Evolutionary conservation across 1,284 basidiomycete species (phyloP).

Genomic region (Ceratobasidium sp.): DNA sequence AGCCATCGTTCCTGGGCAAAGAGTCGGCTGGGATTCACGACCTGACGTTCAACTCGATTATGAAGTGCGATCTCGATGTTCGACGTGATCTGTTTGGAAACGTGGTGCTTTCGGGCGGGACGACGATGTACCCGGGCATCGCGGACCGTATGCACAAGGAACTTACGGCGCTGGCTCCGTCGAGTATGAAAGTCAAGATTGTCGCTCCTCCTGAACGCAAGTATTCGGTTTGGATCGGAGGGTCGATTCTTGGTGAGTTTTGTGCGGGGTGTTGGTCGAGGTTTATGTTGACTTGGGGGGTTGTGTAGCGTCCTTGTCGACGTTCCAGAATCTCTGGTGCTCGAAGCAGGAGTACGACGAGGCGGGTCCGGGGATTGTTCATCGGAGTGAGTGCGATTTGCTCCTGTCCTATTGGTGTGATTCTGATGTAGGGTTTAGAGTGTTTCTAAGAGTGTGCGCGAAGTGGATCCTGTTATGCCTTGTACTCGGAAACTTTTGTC

Average conservation of each 20-base stretch:
- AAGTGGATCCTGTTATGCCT: too few relatives aligned
- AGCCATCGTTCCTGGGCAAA: slow-evolving; percentile 67
- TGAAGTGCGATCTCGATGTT: slow-evolving; percentile 70
- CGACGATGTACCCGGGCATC: slow-evolving; percentile 71
- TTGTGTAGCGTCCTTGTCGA: slow-evolving; percentile 83
- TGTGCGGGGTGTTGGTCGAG: background rate
- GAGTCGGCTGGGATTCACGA: slow-evolving; percentile 71
- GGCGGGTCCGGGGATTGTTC: slow-evolving; percentile 82
- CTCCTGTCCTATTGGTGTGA: background rate
- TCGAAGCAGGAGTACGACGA: slow-evolving; percentile 94
- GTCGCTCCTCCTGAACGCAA: slow-evolving; percentile 91
- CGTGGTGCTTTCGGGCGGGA: slow-evolving; percentile 71
- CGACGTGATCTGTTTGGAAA: slow-evolving; percentile 59
- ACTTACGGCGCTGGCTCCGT: slow-evolving; percentile 66
- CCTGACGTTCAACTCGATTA: slow-evolving; percentile 73
- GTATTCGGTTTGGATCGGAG: slow-evolving; percentile 99
- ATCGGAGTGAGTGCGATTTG: slow-evolving; percentile 62
- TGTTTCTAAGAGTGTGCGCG: slow-evolving; percentile 44
- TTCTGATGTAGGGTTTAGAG: slow-evolving; percentile 37
- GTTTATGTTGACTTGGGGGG: background rate
- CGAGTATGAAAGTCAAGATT: slow-evolving; percentile 78
- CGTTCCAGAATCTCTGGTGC: slow-evolving; percentile 95
- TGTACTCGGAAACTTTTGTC: background rate
- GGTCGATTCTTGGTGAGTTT: slow-evolving; percentile 75
- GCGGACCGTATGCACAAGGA: slow-evolving; percentile 74